Evolutionary conservation across 169 alveolate genomes (phyloP), one percentile per base, ranked within the genome.

Genomic region (Babesia bovis): DNA sequence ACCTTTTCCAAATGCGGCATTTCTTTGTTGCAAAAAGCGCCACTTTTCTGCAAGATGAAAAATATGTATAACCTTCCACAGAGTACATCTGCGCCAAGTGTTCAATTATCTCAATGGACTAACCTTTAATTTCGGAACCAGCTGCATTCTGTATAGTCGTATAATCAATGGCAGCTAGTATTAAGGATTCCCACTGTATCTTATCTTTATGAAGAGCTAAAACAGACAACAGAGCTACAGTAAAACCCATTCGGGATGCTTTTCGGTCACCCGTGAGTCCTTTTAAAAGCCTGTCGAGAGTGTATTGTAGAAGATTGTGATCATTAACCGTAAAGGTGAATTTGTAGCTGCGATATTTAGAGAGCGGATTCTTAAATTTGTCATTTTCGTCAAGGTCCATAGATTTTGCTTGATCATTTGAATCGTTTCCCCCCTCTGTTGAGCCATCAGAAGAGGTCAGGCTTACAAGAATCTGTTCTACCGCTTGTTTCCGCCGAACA

Each of bases 271-370:
- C 60, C 30, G 19, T 66, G 33, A 77, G 47, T 17, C 85, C 85
- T 15, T 55, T 52, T 17, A 77, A 21, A 21, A 77, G 74, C 21
- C 85, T 44, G 19, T 77, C 85, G 42, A 77, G 35, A 4, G 85
- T 66, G 74, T 77, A 77, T 67, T 77, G 85, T 45, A 77, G 53
- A 2, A 49, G 32, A 25, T 35, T 63, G 51, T 77, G 35, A 19
- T 57, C 81, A 10, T 67, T 28, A 3, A 19, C 63, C 1, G 73
- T 42, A 42, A 57, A 63, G 56, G 41, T 66, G 35, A 60, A 77
- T 65, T 33, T 30, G 63, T 77, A 77, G 2, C 42, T 58, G 50
- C 85, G 60, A 5, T 77, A 49, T 13, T 41, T 35, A 7, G 76
- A 71, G 1, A 71, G 72, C 33, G 82, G 82, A 36, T 63, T 44